Evolutionary conservation across 306 rosid species (phyloP).

Genomic region (Prunus davidiana): DNA sequence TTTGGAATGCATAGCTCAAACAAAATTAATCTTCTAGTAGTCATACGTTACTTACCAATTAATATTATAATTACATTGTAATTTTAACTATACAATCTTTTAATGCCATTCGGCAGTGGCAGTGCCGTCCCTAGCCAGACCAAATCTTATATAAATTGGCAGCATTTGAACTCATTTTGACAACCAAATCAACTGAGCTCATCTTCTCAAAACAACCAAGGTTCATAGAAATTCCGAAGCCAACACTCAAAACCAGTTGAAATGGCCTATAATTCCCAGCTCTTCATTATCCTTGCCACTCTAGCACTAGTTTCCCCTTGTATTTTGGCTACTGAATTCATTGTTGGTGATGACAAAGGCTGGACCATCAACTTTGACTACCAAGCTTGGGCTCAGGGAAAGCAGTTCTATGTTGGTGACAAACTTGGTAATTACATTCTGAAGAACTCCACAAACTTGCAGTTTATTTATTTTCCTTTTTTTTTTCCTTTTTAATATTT

Average conservation of each 20-base stretch:
- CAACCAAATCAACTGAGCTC: not conserved
- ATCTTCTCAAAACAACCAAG: not conserved
- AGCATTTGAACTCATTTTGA: not conserved
- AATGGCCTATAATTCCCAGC: conserved; percentile 26
- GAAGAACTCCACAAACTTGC: not conserved
- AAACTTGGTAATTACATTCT: conserved; percentile 19
- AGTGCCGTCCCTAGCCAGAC: conserved; percentile 22
- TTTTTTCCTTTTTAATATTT: not conserved
- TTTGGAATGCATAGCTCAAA: not conserved
- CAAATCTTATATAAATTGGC: not conserved
- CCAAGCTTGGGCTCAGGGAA: conserved; percentile 30
- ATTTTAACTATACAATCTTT: not conserved
- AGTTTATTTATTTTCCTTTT: too few relatives aligned
- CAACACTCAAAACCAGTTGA: not conserved
- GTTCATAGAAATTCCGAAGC: not conserved
- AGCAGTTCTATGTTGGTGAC: conserved; percentile 35
- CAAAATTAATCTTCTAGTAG: not conserved
- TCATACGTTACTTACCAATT: not conserved
- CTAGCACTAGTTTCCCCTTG: conserved; percentile 23
- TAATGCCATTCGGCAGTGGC: not conserved
- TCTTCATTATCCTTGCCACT: conserved; percentile 15
- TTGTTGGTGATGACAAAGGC: conserved; percentile 35
- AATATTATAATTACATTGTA: too few relatives aligned
- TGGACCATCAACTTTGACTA: conserved; percentile 28
- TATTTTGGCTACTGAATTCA: conserved; percentile 14